phyloP scores from a whole-genome alignment of 495 filamentous ascomycete genomes.

The Penicillium taxi region DNA sequence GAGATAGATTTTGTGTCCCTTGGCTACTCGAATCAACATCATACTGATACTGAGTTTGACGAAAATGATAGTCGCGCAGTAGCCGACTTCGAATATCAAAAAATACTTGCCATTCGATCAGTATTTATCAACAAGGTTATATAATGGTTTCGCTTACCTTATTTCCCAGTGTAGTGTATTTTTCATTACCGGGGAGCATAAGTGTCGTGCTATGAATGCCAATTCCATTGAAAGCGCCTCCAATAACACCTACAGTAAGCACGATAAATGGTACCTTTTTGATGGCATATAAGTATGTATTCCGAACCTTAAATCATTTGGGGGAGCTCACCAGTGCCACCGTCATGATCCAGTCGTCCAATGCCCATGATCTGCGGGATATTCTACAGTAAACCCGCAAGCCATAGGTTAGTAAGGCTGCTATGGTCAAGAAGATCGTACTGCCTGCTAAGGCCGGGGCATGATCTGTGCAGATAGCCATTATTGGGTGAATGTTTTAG shows the following conservation, averaged over 20 bases:
- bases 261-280: slow-evolving; percentile 18
- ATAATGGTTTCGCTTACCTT: slow-evolving; percentile 7
- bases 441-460: slow-evolving; percentile 15
- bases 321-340: slow-evolving; percentile 15
- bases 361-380: slow-evolving; percentile 14
- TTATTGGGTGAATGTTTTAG: no score
- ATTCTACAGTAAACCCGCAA: slow-evolving; percentile 17
- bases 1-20: slow-evolving; percentile 16
- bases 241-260: slow-evolving; percentile 14
- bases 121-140: not conserved
- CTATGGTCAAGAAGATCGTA: slow-evolving; percentile 14
- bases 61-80: slow-evolving; percentile 21
- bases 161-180: slow-evolving; percentile 11
- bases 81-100: slow-evolving; percentile 23
- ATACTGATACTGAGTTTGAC: slow-evolving; percentile 25
- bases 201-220: slow-evolving; percentile 10
- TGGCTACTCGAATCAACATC: slow-evolving; percentile 22
- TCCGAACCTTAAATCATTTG: no score
- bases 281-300: not conserved
- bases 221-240: slow-evolving; percentile 22
- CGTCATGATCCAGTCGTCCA: slow-evolving; percentile 24
- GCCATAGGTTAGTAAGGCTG: slow-evolving; percentile 12
- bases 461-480: slow-evolving; percentile 17
- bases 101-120: slow-evolving; percentile 12
- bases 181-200: slow-evolving; percentile 8